Evolutionary conservation across 306 rosid species (phyloP), one percentile per base, ranked within the genome.

Genomic region (Ceratonia siliqua): DNA sequence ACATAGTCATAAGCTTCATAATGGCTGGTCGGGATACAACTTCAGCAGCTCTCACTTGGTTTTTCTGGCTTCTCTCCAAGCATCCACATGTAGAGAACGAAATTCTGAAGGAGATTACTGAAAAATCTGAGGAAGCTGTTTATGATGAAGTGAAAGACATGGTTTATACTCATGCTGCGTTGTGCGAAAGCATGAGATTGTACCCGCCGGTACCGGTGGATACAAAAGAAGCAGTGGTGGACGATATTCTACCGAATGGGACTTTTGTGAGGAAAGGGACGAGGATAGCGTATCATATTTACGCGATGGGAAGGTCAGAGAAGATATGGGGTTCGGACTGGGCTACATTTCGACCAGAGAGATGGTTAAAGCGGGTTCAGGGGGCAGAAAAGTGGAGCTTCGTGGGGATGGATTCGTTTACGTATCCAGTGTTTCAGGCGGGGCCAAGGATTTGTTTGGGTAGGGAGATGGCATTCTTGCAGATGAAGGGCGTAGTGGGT

Each of bases 391-490:
- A 80, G 24, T 83, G 89, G 91, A 76, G 2, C 35, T 92, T 92
- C 7, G 86, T 81, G 49, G 85, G 52, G 24, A 74, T 78, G 41
- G 96, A 93, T 55, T 7, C 82, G 0, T 93, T 33, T 45, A 61
- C 63, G 1, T 87, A 89, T 36, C 91, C 91, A 0, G 97, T 93
- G 35, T 93, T 93, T 75, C 96, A 93, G 41, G 97, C 92, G 0
- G 97, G 98, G 18, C 98, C 98, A 0, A 82, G 97, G 78, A 80
- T 89, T 12, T 93, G 97, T 63, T 63, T 91, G 79, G 93, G 97
- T 28, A 91, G 86, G 59, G 98, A 91, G 45, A 93, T 93, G 98
- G 98, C 97, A 3, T 93, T 90, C 64, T 10, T 93, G 84, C 97
- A 93, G 54, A 93, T 93, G 97, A 86, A 90, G 77, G 86, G 86